Conservation (phyloP, 78 protist genomes). For the Paratrimastix pyriformis region DNA sequence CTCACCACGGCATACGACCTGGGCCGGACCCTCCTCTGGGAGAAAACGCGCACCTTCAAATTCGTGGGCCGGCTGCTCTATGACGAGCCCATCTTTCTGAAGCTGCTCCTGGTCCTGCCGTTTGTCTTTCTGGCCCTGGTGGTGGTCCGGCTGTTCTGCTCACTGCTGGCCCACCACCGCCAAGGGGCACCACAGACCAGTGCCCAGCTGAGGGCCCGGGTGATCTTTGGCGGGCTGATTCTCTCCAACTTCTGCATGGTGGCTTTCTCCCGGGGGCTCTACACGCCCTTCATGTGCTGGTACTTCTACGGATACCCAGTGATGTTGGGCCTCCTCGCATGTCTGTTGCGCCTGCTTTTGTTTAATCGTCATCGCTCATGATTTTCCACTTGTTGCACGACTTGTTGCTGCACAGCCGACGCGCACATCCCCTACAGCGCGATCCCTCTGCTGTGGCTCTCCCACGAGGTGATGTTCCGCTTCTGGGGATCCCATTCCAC, state of each 20-base stretch:
- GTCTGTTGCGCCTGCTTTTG: too few species aligned
- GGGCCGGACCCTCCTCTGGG: conserved; percentile 47
- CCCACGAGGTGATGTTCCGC: conserved; percentile 42
- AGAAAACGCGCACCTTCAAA: conserved; percentile 47
- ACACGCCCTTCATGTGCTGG: conserved; percentile 55
- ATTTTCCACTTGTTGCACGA: too few species aligned
- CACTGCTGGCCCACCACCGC: too few species aligned
- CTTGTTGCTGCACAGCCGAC: too few species aligned
- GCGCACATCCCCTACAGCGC: conserved; percentile 6
- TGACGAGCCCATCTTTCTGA: conserved; percentile 24
- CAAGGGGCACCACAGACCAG: too few species aligned
- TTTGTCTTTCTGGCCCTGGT: neutral
- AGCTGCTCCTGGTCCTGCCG: neutral
- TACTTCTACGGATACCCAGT: conserved; percentile 41
- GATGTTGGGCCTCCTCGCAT: conserved; percentile 1
- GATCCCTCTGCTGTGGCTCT: conserved; percentile 20
- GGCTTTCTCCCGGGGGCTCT: conserved; percentile 41
- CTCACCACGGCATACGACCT: conserved; percentile 40
- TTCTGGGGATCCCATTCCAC: too few species aligned
- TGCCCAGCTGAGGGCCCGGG: neutral
- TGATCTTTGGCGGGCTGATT: neutral
- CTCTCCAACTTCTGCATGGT: conserved; percentile 22
- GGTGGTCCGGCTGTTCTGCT: too few species aligned
- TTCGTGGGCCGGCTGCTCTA: conserved; percentile 43
- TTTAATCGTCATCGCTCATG: too few species aligned